Conservation (phyloP, 2,329 filamentous ascomycete genomes). For the Aspergillus sp. region DNA sequence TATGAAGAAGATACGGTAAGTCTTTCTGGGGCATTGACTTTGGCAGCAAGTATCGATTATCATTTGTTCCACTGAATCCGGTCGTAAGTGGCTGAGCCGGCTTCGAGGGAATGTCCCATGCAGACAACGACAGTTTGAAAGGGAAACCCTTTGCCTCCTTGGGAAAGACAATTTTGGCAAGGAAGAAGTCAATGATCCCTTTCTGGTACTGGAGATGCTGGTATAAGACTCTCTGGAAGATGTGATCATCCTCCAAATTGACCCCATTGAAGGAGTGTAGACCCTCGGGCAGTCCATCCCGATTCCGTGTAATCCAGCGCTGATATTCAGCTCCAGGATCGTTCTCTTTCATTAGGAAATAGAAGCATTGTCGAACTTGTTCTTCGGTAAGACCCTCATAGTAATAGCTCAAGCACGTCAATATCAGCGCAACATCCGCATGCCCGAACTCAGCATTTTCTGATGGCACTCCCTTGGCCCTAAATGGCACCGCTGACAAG, state of each 20-base stretch:
- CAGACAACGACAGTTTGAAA: slow-evolving; percentile 61
- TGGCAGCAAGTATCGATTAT: slow-evolving; percentile 59
- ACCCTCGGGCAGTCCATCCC: slow-evolving; percentile 26
- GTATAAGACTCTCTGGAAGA: slow-evolving; percentile 53
- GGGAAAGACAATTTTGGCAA: slow-evolving; percentile 59
- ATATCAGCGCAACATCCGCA: slow-evolving; percentile 55
- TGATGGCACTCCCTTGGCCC: slow-evolving; percentile 58
- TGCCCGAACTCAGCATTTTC: slow-evolving; percentile 61
- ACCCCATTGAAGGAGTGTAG: slow-evolving; percentile 51
- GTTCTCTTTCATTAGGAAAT: slow-evolving; percentile 51
- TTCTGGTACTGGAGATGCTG: slow-evolving; percentile 54
- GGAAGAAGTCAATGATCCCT: slow-evolving; percentile 60
- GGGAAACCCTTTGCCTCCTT: slow-evolving; percentile 64
- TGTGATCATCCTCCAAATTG: slow-evolving; percentile 56
- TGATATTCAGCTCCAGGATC: slow-evolving; percentile 51
- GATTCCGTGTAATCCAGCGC: slow-evolving; percentile 26
- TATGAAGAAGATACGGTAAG: slow-evolving; percentile 56
- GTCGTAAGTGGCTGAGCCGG: slow-evolving; percentile 49
- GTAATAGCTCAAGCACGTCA: slow-evolving; percentile 60
- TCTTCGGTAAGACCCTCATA: slow-evolving; percentile 54
- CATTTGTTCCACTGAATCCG: slow-evolving; percentile 70
- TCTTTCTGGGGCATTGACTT: slow-evolving; percentile 57
- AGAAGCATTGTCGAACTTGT: slow-evolving; percentile 51
- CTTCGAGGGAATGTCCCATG: slow-evolving; percentile 58
- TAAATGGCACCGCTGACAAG: slow-evolving; percentile 58